phyloP scores from a whole-genome alignment of 1,139 yeast genomes.

The Saccharomyces hybrid region DNA sequence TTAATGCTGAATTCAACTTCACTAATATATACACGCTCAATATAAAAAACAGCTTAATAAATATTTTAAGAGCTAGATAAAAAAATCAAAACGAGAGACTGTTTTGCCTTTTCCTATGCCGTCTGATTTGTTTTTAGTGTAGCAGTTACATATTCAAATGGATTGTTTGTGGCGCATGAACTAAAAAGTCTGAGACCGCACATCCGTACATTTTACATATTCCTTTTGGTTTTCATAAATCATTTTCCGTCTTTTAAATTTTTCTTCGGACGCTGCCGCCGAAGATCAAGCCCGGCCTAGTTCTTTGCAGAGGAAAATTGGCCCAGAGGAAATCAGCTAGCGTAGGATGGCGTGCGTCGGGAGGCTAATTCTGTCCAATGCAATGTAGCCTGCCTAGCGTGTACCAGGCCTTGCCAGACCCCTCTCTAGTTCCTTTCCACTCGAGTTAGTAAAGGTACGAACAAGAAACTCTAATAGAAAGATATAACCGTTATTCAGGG shows the following conservation, averaged over 20 bases:
- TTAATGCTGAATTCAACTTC: background rate
- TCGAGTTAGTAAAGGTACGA: background rate
- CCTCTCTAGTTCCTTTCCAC: background rate
- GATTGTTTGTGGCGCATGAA: too few species aligned
- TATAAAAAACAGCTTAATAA: background rate
- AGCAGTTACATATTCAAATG: too few species aligned
- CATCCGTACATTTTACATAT: background rate
- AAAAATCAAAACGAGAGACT: background rate
- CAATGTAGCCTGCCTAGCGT: background rate
- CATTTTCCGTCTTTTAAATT: background rate
- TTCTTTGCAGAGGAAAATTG: background rate
- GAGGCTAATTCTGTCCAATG: background rate
- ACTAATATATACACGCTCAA: background rate
- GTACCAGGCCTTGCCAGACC: background rate
- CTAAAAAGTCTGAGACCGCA: too few species aligned
- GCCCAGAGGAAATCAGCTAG: background rate
- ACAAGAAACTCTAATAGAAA: background rate
- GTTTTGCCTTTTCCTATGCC: background rate
- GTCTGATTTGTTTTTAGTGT: background rate
- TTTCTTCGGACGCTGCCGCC: background rate
- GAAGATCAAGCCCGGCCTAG: background rate
- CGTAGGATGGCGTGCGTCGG: background rate
- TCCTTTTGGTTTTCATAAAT: background rate
- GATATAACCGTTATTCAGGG: background rate
- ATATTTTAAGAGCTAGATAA: background rate